These are phyloP conservation scores for Zoysia japonica DNA, from an alignment of 176 grass and related monocot species.

Conservation along the genomic window DNA sequence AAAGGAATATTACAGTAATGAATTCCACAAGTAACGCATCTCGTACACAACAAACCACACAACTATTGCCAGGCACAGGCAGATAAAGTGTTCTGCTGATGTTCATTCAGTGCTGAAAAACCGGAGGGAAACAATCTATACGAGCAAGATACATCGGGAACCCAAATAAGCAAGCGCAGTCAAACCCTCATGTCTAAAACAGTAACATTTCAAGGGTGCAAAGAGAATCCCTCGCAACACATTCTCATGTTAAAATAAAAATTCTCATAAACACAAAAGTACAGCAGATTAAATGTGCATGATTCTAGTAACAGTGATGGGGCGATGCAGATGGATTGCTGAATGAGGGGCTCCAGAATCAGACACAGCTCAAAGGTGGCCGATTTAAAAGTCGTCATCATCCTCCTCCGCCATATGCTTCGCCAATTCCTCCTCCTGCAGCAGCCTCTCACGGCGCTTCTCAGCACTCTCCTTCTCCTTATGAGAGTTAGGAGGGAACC, in stretches of 20 bases:
- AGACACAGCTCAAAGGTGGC: constrained; percentile 11
- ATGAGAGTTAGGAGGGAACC: constrained; percentile 81
- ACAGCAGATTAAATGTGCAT: background rate
- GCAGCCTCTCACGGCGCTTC: constrained; percentile 80
- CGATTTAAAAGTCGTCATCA: constrained; percentile 74
- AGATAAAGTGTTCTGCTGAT: background rate
- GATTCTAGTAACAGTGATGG: background rate
- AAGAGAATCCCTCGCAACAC: background rate
- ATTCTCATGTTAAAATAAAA: background rate
- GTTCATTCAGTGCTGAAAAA: too few species aligned
- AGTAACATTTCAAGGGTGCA: background rate
- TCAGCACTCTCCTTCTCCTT: constrained; percentile 93
- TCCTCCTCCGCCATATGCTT: constrained; percentile 91
- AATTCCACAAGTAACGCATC: too few species aligned
- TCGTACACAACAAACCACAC: too few species aligned
- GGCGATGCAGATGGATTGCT: background rate
- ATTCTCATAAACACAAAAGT: constrained; percentile 30
- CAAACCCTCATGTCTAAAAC: background rate
- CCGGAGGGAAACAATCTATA: too few species aligned
- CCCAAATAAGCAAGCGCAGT: background rate
- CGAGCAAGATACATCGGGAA: too few species aligned
- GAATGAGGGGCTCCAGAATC: background rate
- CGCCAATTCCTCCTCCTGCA: constrained; percentile 83
- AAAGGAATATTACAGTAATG: too few species aligned
- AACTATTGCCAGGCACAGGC: too few species aligned